phyloP scores from a whole-genome alignment of 257 asterid genomes.

The Solanum lignicaule region DNA sequence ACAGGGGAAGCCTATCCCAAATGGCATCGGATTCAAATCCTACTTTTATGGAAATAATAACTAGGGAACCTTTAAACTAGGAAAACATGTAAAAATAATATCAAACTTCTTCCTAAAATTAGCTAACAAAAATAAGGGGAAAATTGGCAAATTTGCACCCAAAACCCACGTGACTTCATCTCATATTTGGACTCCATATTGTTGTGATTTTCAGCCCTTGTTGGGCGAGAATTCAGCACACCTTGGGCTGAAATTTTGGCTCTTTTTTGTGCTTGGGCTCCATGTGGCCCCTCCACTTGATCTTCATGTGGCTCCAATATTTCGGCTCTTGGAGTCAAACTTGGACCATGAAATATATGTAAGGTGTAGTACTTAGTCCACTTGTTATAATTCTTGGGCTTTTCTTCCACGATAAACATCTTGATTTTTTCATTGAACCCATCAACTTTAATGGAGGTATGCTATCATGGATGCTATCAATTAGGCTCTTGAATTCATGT shows the following conservation, averaged over 20 bases:
- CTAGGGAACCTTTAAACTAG: not conserved
- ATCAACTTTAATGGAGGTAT: not conserved
- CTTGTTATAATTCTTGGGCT: not conserved
- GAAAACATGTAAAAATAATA: not conserved
- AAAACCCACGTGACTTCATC: not conserved
- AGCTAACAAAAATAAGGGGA: not conserved
- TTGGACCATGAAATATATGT: not conserved
- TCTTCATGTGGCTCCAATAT: not conserved
- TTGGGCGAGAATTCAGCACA: not conserved
- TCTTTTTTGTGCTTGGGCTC: not conserved
- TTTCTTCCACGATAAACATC: not conserved
- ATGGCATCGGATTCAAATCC: not conserved
- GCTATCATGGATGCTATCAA: not conserved
- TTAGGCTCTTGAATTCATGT: not conserved
- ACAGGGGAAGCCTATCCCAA: not conserved
- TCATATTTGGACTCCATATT: not conserved
- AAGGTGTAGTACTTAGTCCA: not conserved
- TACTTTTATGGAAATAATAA: not conserved
- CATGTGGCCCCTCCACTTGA: not conserved
- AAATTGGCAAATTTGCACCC: not conserved
- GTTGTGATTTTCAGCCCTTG: not conserved
- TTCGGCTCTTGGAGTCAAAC: not conserved
- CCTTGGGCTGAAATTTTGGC: not conserved
- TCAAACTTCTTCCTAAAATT: not conserved
- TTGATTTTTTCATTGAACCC: not conserved